Conservation (phyloP, 768 basidiomycete species). For the Boletellus sp. region DNA sequence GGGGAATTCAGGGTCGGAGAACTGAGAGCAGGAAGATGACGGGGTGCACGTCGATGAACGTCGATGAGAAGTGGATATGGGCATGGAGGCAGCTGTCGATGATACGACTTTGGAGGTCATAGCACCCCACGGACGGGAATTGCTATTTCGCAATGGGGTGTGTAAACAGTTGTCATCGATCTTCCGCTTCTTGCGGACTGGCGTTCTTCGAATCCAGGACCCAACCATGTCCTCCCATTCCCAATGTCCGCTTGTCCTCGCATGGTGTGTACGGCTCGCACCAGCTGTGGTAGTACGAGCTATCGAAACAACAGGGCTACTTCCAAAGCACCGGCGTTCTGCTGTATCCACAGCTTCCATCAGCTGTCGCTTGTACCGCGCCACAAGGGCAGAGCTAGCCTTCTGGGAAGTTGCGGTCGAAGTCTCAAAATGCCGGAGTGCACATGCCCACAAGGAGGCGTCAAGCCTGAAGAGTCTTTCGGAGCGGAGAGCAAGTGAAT, state of each 20-base stretch:
- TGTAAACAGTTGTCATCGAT: constrained; percentile 1
- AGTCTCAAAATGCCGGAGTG: constrained; percentile 45
- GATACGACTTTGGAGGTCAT: background rate
- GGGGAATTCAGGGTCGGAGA: constrained; percentile 11
- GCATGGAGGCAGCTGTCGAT: background rate
- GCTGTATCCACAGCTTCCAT: constrained; percentile 50
- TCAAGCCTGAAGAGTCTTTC: constrained; percentile 40
- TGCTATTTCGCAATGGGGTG: background rate
- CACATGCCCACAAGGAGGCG: constrained; percentile 51
- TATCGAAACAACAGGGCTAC: constrained; percentile 16
- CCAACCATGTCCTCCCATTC: constrained; percentile 47
- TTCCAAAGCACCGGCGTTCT: constrained; percentile 45
- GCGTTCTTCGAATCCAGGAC: constrained; percentile 42
- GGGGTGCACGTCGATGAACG: constrained; percentile 7
- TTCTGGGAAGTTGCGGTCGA: constrained; percentile 22
- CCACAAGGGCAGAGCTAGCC: constrained; percentile 23
- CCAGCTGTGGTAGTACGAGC: background rate
- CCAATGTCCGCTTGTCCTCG: constrained; percentile 35
- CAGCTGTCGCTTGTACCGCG: constrained; percentile 37
- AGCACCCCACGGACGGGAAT: background rate
- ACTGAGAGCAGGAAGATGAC: constrained; percentile 6
- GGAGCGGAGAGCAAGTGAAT: constrained; percentile 30
- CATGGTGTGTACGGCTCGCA: constrained; percentile 5
- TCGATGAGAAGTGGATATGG: constrained; percentile 1
- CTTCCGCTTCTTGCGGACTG: constrained; percentile 26